Evolutionary conservation across 2,329 filamentous ascomycete species (phyloP).

Genomic region (Colletotrichum coccodes): DNA sequence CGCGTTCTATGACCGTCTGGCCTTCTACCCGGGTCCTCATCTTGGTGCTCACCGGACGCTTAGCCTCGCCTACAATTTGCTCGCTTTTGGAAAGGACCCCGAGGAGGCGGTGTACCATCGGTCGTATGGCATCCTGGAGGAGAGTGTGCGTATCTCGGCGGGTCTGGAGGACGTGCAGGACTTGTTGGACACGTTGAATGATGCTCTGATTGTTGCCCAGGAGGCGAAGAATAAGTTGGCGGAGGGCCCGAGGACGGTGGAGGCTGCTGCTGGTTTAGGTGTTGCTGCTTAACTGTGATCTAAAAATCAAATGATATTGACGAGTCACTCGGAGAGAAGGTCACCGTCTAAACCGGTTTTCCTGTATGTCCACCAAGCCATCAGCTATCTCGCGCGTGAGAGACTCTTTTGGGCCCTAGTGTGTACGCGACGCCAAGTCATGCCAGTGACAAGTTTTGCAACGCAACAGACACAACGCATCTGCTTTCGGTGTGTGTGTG

Average conservation of each 20-base stretch:
- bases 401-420: too few species aligned
- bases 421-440: too few species aligned
- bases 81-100: conserved; percentile 52
- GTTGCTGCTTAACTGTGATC: not conserved
- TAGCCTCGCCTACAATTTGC: conserved; percentile 56
- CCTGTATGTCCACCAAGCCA: too few species aligned
- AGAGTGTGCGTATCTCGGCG: conserved; percentile 57
- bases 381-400: too few species aligned
- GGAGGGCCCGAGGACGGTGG: not conserved
- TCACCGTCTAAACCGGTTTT: too few species aligned
- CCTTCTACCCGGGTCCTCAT: conserved; percentile 62
- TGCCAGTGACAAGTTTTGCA: not conserved
- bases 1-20: conserved; percentile 60
- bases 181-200: conserved; percentile 50
- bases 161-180: conserved; percentile 57
- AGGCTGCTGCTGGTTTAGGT: conserved; percentile 17
- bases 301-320: too few species aligned
- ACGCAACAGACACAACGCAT: not conserved
- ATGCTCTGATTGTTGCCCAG: conserved; percentile 50
- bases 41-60: conserved; percentile 64
- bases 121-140: conserved; percentile 48
- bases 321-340: too few species aligned
- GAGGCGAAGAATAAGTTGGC: conserved; percentile 52
- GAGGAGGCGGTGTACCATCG: conserved; percentile 49
- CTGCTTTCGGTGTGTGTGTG: too few species aligned